Evolutionary conservation across 2,329 filamentous ascomycete genomes (phyloP).

Genomic region (Penicillium sp.): DNA sequence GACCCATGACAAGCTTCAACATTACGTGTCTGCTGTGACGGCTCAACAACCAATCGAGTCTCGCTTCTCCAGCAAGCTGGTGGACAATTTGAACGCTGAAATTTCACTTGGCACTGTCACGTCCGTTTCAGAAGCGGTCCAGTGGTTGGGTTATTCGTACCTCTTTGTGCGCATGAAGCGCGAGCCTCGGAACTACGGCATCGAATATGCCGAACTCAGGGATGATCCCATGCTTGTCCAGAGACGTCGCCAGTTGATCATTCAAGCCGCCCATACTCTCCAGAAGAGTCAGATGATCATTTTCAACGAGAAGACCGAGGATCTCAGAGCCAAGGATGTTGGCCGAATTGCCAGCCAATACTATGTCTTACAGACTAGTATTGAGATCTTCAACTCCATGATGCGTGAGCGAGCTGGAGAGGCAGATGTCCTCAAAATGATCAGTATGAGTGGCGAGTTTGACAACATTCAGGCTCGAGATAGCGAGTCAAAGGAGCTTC

Average conservation of each 20-base stretch:
- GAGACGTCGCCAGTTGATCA: conserved; percentile 77
- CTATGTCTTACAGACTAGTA: conserved; percentile 89
- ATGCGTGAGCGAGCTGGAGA: conserved; percentile 85
- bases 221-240: conserved; percentile 88
- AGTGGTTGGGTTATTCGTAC: conserved; percentile 98
- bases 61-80: conserved; percentile 87
- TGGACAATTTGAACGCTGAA: conserved; percentile 96
- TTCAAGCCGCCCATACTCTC: conserved; percentile 80
- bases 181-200: conserved; percentile 88
- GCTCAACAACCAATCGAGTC: conserved; percentile 97
- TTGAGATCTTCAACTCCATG: conserved; percentile 94
- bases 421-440: conserved; percentile 91
- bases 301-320: conserved; percentile 91
- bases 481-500: conserved; percentile 84
- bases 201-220: conserved; percentile 85
- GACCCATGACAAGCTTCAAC: conserved; percentile 84
- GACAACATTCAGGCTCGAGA: conserved; percentile 94
- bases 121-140: conserved; percentile 86
- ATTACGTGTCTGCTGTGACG: conserved; percentile 90
- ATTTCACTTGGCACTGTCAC: conserved; percentile 93
- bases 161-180: conserved; percentile 94
- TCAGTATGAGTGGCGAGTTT: conserved; percentile 96
- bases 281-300: conserved; percentile 98
- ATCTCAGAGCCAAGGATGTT: conserved; percentile 89
- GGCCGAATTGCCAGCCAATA: conserved; percentile 96